A percentile compares a stretch with the other conserved stretches of the same genome.
These are phyloP conservation scores for Protostelium mycophagum DNA, from an alignment of 78 protist species.

Conservation along the genomic window DNA sequence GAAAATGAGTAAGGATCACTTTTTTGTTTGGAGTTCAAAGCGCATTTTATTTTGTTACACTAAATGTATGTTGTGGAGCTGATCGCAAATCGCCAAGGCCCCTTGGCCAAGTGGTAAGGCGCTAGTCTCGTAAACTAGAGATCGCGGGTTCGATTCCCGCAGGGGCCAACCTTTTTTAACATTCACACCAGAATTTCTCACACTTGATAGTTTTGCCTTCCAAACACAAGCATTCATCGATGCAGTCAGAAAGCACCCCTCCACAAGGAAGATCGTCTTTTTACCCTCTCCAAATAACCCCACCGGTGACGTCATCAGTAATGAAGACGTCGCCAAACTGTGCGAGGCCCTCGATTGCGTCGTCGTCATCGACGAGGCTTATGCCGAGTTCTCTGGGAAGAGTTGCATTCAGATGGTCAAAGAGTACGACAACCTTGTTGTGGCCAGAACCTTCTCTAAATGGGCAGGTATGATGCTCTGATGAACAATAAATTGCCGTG, in stretches of 20 bases:
- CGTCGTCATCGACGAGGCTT: slow-evolving; percentile 10
- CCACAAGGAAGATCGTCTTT: not conserved
- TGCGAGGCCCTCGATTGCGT: not conserved
- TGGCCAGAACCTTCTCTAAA: not conserved
- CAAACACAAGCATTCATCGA: not conserved
- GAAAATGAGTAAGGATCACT: not conserved
- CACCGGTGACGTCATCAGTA: not conserved
- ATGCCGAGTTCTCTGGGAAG: not conserved
- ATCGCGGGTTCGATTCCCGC: not conserved
- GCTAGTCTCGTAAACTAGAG: not conserved
- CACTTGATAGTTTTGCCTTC: not conserved
- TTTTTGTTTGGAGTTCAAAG: no score
- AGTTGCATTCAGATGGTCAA: not conserved
- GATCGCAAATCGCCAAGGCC: no score
- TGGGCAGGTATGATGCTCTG: not conserved
- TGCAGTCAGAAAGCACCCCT: not conserved
- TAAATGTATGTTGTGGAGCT: no score
- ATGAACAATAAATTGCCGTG: not conserved
- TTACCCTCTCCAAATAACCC: slow-evolving; percentile 5
- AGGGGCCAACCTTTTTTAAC: no score
- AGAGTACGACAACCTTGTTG: not conserved
- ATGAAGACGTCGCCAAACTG: not conserved
- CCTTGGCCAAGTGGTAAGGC: no score
- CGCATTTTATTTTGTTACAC: no score
- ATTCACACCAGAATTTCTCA: not conserved